These are phyloP conservation scores for Pichia sp. DNA, from an alignment of 1,139 yeast species.

Conservation along the genomic window DNA sequence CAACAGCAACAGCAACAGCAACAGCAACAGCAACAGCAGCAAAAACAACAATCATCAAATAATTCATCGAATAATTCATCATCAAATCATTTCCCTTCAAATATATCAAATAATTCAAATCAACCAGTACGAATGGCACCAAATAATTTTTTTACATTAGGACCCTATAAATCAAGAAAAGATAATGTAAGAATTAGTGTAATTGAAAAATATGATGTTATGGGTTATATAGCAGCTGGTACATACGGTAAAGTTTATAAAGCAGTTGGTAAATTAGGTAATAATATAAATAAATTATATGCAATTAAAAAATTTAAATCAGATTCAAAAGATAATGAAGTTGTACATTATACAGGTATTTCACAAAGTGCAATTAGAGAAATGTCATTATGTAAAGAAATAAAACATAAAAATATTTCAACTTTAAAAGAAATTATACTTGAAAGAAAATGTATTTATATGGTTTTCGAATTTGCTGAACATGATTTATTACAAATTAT, in stretches of 20 bases:
- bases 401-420: constrained; percentile 73
- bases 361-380: constrained; percentile 96
- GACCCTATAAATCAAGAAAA: constrained; percentile 67
- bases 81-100: background rate
- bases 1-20: constrained; percentile 6
- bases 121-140: constrained; percentile 41
- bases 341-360: constrained; percentile 84
- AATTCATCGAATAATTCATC: background rate
- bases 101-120: background rate
- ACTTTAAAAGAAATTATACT: constrained; percentile 77
- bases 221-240: constrained; percentile 97
- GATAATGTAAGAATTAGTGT: constrained; percentile 68
- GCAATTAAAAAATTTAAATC: constrained; percentile 97
- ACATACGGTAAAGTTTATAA: constrained; percentile 97
- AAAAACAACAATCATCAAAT: constrained; percentile 1
- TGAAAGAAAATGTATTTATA: constrained; percentile 84
- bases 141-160: constrained; percentile 61
- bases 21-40: constrained; percentile 8
- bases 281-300: constrained; percentile 29
- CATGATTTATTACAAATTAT: constrained; percentile 90
- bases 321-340: constrained; percentile 84
- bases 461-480: constrained; percentile 94
- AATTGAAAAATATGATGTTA: constrained; percentile 71
- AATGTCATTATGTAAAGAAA: constrained; percentile 89
- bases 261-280: constrained; percentile 43